phyloP scores from a whole-genome alignment of 2,329 filamentous ascomycete species.

The Plenodomus lindquistii region DNA sequence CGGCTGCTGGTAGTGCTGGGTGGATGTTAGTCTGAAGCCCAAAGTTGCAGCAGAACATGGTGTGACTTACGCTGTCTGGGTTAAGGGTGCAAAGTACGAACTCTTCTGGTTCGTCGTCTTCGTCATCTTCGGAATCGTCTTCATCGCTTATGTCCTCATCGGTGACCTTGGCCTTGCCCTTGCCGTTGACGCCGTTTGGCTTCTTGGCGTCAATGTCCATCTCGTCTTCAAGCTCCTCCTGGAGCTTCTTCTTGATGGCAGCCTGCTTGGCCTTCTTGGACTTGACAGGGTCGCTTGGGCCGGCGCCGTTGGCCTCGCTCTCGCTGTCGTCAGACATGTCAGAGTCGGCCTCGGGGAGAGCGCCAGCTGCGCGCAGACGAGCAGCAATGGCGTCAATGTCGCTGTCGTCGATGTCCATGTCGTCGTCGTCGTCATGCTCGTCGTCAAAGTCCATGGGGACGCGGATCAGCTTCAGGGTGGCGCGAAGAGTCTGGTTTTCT shows the following conservation, averaged over 20 bases:
- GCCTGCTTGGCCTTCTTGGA: slow-evolving; percentile 82
- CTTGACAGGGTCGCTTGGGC: slow-evolving; percentile 89
- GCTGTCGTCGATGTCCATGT: slow-evolving; percentile 50
- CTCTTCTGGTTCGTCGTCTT: slow-evolving; percentile 74
- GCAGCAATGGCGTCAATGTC: slow-evolving; percentile 48
- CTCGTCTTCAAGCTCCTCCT: slow-evolving; percentile 70
- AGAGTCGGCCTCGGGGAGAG: slow-evolving; percentile 42
- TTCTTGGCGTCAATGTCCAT: slow-evolving; percentile 68
- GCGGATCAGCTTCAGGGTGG: slow-evolving; percentile 90
- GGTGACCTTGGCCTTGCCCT: slow-evolving; percentile 59
- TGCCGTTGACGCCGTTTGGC: slow-evolving; percentile 58
- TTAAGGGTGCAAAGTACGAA: slow-evolving; percentile 95
- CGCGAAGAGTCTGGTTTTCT: slow-evolving; percentile 62
- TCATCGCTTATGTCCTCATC: slow-evolving; percentile 78
- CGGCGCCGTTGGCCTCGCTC: slow-evolving; percentile 75
- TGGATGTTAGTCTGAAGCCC: slow-evolving; percentile 29
- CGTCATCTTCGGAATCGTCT: slow-evolving; percentile 56
- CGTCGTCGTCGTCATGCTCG: slow-evolving; percentile 59
- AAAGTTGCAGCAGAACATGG: slow-evolving; percentile 33
- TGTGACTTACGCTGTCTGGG: slow-evolving; percentile 80
- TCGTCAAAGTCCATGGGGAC: slow-evolving; percentile 64
- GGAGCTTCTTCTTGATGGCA: slow-evolving; percentile 76
- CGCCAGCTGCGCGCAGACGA: slow-evolving; percentile 39
- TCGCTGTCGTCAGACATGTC: slow-evolving; percentile 57
- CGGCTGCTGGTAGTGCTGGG: slow-evolving; percentile 91